phyloP scores from a whole-genome alignment of 176 grass and related monocot genomes.

The Rhynchospora tenuis region DNA sequence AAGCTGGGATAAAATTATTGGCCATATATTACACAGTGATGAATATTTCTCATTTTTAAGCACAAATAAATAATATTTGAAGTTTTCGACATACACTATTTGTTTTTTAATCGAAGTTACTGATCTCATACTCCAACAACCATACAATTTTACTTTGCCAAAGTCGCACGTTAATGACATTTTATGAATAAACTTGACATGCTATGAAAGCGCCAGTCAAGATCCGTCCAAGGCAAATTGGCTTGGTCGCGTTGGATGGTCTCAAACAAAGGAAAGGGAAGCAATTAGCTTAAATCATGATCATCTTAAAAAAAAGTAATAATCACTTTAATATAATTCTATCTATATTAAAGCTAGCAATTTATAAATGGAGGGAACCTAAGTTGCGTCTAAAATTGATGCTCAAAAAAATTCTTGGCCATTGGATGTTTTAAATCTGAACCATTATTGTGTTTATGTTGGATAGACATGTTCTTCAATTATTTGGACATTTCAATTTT shows the following conservation, averaged over 20 bases:
- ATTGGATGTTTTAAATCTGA: no score
- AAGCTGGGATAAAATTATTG: background rate
- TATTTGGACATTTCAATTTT: no score
- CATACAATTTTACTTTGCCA: constrained; percentile 21
- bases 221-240: background rate
- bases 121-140: constrained; percentile 23
- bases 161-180: constrained; percentile 14
- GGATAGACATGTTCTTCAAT: no score
- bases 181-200: background rate
- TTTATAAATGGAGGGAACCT: no score
- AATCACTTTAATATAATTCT: no score
- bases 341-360: no score
- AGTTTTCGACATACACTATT: background rate
- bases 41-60: background rate
- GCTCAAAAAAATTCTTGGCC: no score
- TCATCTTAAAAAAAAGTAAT: no score
- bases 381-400: no score
- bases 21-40: background rate
- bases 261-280: background rate
- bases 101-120: constrained; percentile 3
- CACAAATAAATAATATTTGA: background rate
- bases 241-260: background rate
- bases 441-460: no score
- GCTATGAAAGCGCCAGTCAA: background rate
- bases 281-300: background rate